phyloP scores from a whole-genome alignment of 352 stramenopile species.

The Globisporangium heterothallicum region DNA sequence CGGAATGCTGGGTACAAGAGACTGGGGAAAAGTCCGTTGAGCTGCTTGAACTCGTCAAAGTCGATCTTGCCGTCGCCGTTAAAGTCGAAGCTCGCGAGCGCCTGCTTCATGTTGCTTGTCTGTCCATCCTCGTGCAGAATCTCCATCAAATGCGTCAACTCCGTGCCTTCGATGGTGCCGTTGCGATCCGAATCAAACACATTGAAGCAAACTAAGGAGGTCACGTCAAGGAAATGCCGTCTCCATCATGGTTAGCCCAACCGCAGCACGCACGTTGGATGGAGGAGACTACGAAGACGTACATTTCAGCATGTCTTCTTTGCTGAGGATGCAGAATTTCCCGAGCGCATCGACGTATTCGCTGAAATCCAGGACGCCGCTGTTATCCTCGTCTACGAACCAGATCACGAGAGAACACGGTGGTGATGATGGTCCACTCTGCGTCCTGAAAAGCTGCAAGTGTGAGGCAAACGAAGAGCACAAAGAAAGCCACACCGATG shows the following conservation, averaged over 20 bases:
- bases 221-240: constrained; percentile 3
- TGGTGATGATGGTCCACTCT: background rate
- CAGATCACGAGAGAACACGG: background rate
- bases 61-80: constrained; percentile 71
- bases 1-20: constrained; percentile 64
- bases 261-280: too few species aligned
- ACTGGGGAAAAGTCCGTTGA: constrained; percentile 58
- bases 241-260: too few species aligned
- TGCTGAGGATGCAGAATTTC: constrained; percentile 71
- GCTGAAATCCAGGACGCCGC: constrained; percentile 63
- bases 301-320: constrained; percentile 76
- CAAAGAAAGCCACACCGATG: constrained; percentile 28
- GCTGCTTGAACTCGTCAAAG: constrained; percentile 61
- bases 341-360: constrained; percentile 72
- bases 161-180: constrained; percentile 62
- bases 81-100: constrained; percentile 59
- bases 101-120: constrained; percentile 67
- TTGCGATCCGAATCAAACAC: constrained; percentile 71
- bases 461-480: background rate
- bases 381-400: constrained; percentile 53
- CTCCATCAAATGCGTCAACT: constrained; percentile 57
- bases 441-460: background rate
- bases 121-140: constrained; percentile 59
- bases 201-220: constrained; percentile 42
- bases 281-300: constrained; percentile 1